A percentile compares a stretch with the other conserved stretches of the same genome.
These are phyloP conservation scores for Pestalotiopsis sp. DNA, from an alignment of 2,329 filamentous ascomycete genomes.

Conservation along the genomic window DNA sequence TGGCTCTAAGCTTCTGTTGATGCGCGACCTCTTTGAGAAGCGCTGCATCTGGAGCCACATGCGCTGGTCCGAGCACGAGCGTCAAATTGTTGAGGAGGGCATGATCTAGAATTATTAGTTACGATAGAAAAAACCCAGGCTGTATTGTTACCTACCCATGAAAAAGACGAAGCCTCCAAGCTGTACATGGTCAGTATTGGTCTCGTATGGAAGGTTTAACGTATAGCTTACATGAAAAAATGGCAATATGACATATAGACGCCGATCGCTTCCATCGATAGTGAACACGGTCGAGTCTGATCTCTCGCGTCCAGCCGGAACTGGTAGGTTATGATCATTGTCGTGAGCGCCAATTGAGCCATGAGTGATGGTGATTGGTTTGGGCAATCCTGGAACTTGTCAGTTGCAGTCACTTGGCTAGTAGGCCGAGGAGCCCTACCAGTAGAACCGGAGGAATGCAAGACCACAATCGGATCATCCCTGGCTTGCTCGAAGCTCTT, in stretches of 20 bases:
- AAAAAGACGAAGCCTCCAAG: conserved; percentile 14
- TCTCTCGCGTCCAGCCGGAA: conserved; percentile 14
- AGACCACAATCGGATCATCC: conserved; percentile 15
- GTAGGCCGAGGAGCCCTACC: conserved; percentile 12
- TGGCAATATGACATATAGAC: conserved; percentile 16
- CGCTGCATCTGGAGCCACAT: conserved; percentile 19
- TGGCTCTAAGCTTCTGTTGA: conserved; percentile 19
- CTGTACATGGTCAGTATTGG: neutral
- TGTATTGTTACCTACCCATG: conserved; percentile 10
- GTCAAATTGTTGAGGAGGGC: conserved; percentile 20
- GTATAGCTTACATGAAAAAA: conserved; percentile 19
- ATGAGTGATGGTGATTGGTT: conserved; percentile 18
- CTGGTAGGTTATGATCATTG: conserved; percentile 14
- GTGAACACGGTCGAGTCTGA: conserved; percentile 14
- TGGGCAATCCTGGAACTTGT: conserved; percentile 15
- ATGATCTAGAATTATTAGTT: conserved; percentile 15
- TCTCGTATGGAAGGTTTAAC: neutral
- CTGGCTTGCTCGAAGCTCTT: conserved; percentile 17
- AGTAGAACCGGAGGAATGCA: conserved; percentile 20
- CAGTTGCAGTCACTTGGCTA: neutral
- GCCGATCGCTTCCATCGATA: conserved; percentile 10
- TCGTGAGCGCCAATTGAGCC: conserved; percentile 13
- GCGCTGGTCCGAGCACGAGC: conserved; percentile 21
- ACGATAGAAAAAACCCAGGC: neutral
- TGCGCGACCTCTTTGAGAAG: conserved; percentile 20